These are phyloP conservation scores for Phytophthora pinifolia DNA, from an alignment of 352 stramenopile genomes.

Conservation along the genomic window DNA sequence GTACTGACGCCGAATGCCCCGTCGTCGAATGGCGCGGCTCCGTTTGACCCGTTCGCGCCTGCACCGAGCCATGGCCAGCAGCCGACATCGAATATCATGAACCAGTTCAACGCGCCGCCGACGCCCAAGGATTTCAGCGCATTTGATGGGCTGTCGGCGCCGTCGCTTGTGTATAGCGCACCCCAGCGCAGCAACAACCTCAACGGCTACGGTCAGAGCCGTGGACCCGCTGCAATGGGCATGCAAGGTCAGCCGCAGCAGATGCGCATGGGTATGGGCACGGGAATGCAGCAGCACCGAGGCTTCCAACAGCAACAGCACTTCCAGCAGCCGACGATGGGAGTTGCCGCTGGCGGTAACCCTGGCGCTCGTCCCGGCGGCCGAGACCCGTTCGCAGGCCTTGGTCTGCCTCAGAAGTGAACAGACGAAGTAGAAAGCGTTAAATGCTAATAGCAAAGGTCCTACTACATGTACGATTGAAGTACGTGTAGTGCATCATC, in stretches of 20 bases:
- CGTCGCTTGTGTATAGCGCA: conserved; percentile 24
- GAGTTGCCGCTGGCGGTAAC: conserved; percentile 20
- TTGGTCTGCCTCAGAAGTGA: conserved; percentile 60
- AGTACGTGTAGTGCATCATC: conserved; percentile 11
- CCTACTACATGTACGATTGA: conserved; percentile 13
- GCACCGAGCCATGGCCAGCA: conserved; percentile 24
- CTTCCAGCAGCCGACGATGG: conserved; percentile 38
- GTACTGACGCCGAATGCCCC: conserved; percentile 13
- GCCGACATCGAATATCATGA: conserved; percentile 22
- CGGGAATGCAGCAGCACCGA: conserved; percentile 15
- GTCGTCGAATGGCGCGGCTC: conserved; percentile 15
- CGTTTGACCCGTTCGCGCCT: conserved; percentile 37
- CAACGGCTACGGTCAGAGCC: conserved; percentile 30
- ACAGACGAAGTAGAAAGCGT: conserved; percentile 17
- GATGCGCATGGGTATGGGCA: conserved; percentile 18
- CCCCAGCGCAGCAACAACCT: conserved; percentile 29
- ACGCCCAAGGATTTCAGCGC: conserved; percentile 55
- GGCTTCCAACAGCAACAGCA: conserved; percentile 32
- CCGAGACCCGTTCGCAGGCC: conserved; percentile 74
- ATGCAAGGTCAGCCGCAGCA: conserved; percentile 32
- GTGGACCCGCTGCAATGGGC: conserved; percentile 23
- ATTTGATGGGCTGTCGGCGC: conserved; percentile 52
- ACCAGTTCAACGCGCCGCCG: conserved; percentile 26
- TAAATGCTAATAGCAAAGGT: conserved; percentile 19
- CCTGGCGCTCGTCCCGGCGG: conserved; percentile 17